These are phyloP conservation scores for Fragilariopsis cylindrus DNA, from an alignment of 108 stramenopile genomes.

Conservation along the genomic window DNA sequence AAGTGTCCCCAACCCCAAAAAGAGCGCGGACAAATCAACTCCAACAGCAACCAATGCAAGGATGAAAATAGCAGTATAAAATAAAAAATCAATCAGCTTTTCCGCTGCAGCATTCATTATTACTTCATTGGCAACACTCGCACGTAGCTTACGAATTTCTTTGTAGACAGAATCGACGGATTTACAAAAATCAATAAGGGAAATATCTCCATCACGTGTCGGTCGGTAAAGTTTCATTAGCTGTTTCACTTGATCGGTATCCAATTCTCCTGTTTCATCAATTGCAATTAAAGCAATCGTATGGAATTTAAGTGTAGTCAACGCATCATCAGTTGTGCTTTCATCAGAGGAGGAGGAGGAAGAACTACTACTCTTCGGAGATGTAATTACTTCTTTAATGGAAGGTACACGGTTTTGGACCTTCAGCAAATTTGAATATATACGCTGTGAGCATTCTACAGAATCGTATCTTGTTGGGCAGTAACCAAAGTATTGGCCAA, in stretches of 20 bases:
- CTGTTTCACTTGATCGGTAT: slow-evolving; percentile 49
- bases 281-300: slow-evolving; percentile 48
- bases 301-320: slow-evolving; percentile 50
- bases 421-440: not conserved
- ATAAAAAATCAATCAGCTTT: slow-evolving; percentile 39
- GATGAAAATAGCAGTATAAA: slow-evolving; percentile 34
- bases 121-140: slow-evolving; percentile 52
- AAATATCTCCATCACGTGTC: slow-evolving; percentile 46
- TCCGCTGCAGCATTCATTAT: slow-evolving; percentile 46
- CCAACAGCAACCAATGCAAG: slow-evolving; percentile 44
- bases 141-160: slow-evolving; percentile 50
- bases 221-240: slow-evolving; percentile 56
- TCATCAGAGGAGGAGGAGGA: too few species aligned
- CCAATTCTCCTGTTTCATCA: slow-evolving; percentile 39
- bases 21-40: not conserved
- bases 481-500: slow-evolving; percentile 3
- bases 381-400: too few species aligned
- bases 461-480: not conserved
- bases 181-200: slow-evolving; percentile 37
- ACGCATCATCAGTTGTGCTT: not conserved
- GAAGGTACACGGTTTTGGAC: not conserved
- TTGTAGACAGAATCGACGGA: slow-evolving; percentile 59
- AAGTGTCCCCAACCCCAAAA: slow-evolving; percentile 34
- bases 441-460: slow-evolving; percentile 4
- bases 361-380: too few species aligned